These are phyloP conservation scores for Poronia punctata DNA, from an alignment of 495 filamentous ascomycete genomes.

Conservation along the genomic window DNA sequence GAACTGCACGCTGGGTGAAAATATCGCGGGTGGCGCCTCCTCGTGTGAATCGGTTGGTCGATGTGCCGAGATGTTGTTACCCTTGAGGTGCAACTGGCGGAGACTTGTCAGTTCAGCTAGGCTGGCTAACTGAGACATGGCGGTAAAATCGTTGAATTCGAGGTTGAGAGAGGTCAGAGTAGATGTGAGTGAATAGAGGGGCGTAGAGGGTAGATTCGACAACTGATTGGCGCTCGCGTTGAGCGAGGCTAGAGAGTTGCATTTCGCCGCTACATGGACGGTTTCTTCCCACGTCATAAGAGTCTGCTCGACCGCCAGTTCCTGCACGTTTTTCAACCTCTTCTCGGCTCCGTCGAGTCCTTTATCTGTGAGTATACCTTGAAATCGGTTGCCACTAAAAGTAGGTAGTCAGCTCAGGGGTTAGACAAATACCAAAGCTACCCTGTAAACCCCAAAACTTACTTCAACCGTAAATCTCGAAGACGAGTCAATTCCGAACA, in stretches of 20 bases:
- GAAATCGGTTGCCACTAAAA: conserved; percentile 70
- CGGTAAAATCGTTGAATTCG: conserved; percentile 66
- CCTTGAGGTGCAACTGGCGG: conserved; percentile 52
- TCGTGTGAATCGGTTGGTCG: conserved; percentile 12
- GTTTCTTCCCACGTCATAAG: conserved; percentile 68
- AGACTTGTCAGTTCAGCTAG: conserved; percentile 55
- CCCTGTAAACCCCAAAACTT: conserved; percentile 21
- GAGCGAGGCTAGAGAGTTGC: conserved; percentile 55
- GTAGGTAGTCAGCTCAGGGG: conserved; percentile 7
- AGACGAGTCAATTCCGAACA: conserved; percentile 59
- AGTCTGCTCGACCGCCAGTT: conserved; percentile 66
- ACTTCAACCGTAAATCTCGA: conserved; percentile 65
- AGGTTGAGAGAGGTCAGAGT: conserved; percentile 56
- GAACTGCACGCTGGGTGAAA: conserved; percentile 43
- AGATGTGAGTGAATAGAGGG: conserved; percentile 39
- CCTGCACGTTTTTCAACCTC: conserved; percentile 52
- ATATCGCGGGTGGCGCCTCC: conserved; percentile 19
- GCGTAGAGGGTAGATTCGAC: conserved; percentile 30
- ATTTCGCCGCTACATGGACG: conserved; percentile 41
- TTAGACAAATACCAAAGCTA: background rate
- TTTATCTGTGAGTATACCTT: conserved; percentile 29
- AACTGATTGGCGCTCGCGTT: conserved; percentile 42
- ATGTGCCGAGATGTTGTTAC: conserved; percentile 42
- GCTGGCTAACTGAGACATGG: conserved; percentile 49
- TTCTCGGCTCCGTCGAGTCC: conserved; percentile 23